Evolutionary conservation across 2,329 filamentous ascomycete genomes (phyloP).

Genomic region (Ilyonectria robusta): DNA sequence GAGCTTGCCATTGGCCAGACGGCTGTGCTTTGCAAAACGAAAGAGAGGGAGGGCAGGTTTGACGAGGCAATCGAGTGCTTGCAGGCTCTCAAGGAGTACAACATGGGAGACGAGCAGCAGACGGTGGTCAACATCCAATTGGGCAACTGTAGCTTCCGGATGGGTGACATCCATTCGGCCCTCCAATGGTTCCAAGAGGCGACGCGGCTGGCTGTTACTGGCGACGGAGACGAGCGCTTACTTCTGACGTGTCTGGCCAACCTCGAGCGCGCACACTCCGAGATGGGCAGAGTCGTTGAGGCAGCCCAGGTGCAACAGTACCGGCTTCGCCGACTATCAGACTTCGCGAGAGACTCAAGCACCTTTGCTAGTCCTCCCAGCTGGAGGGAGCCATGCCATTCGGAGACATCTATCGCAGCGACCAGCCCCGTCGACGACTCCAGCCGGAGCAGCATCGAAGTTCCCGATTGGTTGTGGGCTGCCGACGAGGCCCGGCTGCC

Average conservation of each 20-base stretch:
- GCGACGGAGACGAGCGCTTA: slow-evolving; percentile 51
- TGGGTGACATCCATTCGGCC: slow-evolving; percentile 47
- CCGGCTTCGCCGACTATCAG: slow-evolving; percentile 47
- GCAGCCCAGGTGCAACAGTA: slow-evolving; percentile 48
- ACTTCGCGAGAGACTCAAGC: slow-evolving; percentile 49
- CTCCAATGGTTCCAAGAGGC: slow-evolving; percentile 50
- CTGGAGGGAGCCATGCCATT: slow-evolving; percentile 23
- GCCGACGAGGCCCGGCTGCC: slow-evolving; percentile 28
- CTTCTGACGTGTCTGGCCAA: slow-evolving; percentile 53
- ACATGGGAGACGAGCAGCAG: slow-evolving; percentile 50
- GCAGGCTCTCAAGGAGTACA: slow-evolving; percentile 48
- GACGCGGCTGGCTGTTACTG: slow-evolving; percentile 45
- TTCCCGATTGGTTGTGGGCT: slow-evolving; percentile 43
- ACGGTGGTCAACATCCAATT: slow-evolving; percentile 51
- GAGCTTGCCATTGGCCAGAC: slow-evolving; percentile 52
- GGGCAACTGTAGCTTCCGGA: slow-evolving; percentile 51
- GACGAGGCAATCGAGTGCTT: slow-evolving; percentile 50
- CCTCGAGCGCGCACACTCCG: slow-evolving; percentile 48
- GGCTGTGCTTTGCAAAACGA: slow-evolving; percentile 48
- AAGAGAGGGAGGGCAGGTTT: slow-evolving; percentile 48
- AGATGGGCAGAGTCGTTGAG: slow-evolving; percentile 42
- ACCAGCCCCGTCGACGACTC: slow-evolving; percentile 37
- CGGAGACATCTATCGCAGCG: slow-evolving; percentile 34
- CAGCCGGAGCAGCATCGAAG: slow-evolving; percentile 36
- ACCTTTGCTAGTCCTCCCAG: slow-evolving; percentile 38